Evolutionary conservation across 306 rosid genomes (phyloP).

Genomic region (Cucumis melo): DNA sequence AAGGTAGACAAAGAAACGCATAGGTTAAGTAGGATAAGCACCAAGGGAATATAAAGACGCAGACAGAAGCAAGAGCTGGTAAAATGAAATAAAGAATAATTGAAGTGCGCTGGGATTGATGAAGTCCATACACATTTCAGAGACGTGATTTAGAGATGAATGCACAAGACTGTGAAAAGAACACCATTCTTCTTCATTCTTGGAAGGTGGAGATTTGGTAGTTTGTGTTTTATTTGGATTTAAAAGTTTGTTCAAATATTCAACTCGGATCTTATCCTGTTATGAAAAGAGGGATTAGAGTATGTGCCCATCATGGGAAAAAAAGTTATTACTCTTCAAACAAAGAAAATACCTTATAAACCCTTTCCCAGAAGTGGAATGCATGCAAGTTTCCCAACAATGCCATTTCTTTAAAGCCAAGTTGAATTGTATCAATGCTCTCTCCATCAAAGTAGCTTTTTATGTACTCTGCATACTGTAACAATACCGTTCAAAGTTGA

Average conservation of each 20-base stretch:
- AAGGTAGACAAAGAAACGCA: background rate
- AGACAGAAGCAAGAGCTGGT: background rate
- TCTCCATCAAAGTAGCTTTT: constrained; percentile 34
- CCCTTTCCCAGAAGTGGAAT: constrained; percentile 81
- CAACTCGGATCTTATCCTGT: constrained; percentile 50
- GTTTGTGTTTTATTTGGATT: constrained; percentile 24
- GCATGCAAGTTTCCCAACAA: constrained; percentile 60
- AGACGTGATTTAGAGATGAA: constrained; percentile 53
- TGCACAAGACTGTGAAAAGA: constrained; percentile 51
- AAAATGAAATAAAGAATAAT: background rate
- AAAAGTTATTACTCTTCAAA: background rate
- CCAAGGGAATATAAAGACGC: background rate
- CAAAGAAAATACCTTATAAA: constrained; percentile 47
- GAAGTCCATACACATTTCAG: constrained; percentile 54
- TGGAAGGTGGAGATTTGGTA: constrained; percentile 14
- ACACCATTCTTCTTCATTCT: constrained; percentile 72
- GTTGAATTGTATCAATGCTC: constrained; percentile 19
- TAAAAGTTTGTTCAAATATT: constrained; percentile 42
- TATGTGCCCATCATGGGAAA: background rate
- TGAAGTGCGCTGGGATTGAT: constrained; percentile 4
- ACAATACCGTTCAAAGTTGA: constrained; percentile 10
- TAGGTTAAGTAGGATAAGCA: background rate
- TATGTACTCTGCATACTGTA: constrained; percentile 34
- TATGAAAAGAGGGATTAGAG: constrained; percentile 11
- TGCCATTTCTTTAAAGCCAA: constrained; percentile 40